Base-by-base conservation (phyloP, 169 alveolate genomes). In the Theileria equi region DNA sequence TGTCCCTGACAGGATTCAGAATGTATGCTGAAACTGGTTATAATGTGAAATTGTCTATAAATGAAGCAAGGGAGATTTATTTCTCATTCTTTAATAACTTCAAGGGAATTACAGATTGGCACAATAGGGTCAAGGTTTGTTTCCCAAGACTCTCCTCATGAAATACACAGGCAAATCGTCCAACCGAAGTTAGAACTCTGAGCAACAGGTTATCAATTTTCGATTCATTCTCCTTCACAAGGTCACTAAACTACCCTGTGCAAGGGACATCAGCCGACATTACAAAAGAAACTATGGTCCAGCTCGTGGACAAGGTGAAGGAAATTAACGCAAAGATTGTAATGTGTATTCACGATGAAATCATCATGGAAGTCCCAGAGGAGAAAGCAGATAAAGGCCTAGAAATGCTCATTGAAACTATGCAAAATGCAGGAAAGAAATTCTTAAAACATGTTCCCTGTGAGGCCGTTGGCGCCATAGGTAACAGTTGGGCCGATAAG, bases 251-350 rank as follows among this genome's bases (percentile, higher is more conserved):
- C 80, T 89, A 90, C 76, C 95, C 94, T 13, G 92, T 90, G 3
- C 94, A 90, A 80, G 94, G 94, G 8, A 90, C 94, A 8, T 90
- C 93, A 35, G 94, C 94, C 5, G 94, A 88, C 45, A 90, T 90
- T n/a, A 82, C 90, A n/a, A 90, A 90, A 58, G 88, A 88, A 58
- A 70, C 92, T 34, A 57, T 90, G 85, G 94, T 89, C 19, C 60
- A 67, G 43, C 77, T 90, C 36, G 89, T 80, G 32, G 80, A 61
- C 50, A 71, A 62, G 50, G 80, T 88, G 26, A 72, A 40, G 29
- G 71, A 54, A n/a, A 53, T 88, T 41, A 54, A 60, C 47, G 94
- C 91, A 19, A 64, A 71, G 63, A 71, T 88, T 64, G 82, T 90
- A 54, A 66, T 90, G 71, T 90, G 94, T 58, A 82, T 88, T 1